Conservation (phyloP, 805 yeast genomes). For the Candida krabiensis region DNA sequence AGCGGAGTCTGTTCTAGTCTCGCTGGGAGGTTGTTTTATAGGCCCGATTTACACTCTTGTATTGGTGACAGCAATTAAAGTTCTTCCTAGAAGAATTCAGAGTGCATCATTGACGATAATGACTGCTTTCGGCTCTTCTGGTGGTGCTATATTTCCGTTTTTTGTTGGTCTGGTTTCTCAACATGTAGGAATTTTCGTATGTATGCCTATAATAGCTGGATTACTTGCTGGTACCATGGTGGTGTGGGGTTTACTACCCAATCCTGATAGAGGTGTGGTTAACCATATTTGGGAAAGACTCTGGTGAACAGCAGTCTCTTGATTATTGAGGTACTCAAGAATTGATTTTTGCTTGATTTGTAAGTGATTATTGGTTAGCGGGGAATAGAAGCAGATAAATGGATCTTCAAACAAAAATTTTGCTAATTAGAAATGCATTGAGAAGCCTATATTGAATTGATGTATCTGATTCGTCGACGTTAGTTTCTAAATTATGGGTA, state of each 20-base stretch:
- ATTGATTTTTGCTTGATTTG: too few species aligned
- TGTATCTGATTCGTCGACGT: too few species aligned
- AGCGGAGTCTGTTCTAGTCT: conserved; percentile 46
- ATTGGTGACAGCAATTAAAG: conserved; percentile 42
- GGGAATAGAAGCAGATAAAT: too few species aligned
- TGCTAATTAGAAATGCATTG: too few species aligned
- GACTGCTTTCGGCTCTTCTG: conserved; percentile 57
- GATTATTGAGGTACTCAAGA: too few species aligned
- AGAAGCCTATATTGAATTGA: too few species aligned
- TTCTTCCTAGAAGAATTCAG: conserved; percentile 54
- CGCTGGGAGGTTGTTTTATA: conserved; percentile 56
- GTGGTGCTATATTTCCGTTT: conserved; percentile 57
- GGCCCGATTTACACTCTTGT: conserved; percentile 67
- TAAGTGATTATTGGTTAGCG: too few species aligned
- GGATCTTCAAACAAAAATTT: too few species aligned
- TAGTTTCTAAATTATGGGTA: too few species aligned
- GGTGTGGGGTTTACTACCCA: conserved; percentile 45
- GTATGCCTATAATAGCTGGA: conserved; percentile 46
- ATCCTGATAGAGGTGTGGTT: conserved; percentile 37
- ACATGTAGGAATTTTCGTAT: conserved; percentile 45
- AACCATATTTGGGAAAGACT: conserved; percentile 25
- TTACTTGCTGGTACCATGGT: conserved; percentile 35
- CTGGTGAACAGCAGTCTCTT: conserved; percentile 8
- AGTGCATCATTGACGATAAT: conserved; percentile 49
- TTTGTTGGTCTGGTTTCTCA: conserved; percentile 50